phyloP scores from a whole-genome alignment of 2,329 filamentous ascomycete species.

The Verticillium isaacii region DNA sequence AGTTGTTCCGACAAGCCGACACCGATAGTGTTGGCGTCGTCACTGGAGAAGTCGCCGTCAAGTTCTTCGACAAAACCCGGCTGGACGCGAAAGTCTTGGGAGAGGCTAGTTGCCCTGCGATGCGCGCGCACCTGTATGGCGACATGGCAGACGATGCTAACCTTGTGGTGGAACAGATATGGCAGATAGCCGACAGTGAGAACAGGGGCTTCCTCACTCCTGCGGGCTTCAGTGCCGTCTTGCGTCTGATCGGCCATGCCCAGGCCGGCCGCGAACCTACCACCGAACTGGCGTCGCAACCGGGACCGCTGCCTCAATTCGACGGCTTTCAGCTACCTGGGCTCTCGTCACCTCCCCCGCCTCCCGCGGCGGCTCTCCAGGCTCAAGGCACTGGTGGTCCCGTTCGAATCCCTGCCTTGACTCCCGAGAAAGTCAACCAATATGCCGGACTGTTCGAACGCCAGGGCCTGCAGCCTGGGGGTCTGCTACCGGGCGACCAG shows the following conservation, averaged over 20 bases:
- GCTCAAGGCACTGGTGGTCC: conserved; percentile 59
- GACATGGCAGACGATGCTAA: neutral
- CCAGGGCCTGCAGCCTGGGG: conserved; percentile 70
- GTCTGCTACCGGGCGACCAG: conserved; percentile 72
- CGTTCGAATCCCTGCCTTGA: conserved; percentile 83
- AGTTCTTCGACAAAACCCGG: conserved; percentile 96
- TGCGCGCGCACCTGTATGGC: neutral
- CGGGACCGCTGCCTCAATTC: conserved; percentile 87
- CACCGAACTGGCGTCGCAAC: conserved; percentile 75
- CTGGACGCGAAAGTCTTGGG: conserved; percentile 81
- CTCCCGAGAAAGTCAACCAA: conserved; percentile 82
- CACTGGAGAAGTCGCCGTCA: conserved; percentile 91
- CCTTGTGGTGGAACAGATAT: conserved; percentile 60
- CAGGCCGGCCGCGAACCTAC: conserved; percentile 82
- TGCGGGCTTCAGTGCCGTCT: conserved; percentile 85
- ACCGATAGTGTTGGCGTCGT: conserved; percentile 88
- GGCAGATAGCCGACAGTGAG: conserved; percentile 97
- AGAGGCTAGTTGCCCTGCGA: conserved; percentile 58
- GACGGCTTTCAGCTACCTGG: conserved; percentile 58
- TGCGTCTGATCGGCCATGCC: conserved; percentile 92
- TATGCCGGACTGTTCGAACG: conserved; percentile 89
- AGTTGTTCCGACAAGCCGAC: conserved; percentile 90
- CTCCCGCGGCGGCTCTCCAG: conserved; percentile 44
- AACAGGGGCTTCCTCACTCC: conserved; percentile 92
- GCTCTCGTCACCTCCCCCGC: conserved; percentile 33